These are phyloP conservation scores for Diacronema lutheri DNA, from an alignment of 78 protist genomes.

Conservation along the genomic window DNA sequence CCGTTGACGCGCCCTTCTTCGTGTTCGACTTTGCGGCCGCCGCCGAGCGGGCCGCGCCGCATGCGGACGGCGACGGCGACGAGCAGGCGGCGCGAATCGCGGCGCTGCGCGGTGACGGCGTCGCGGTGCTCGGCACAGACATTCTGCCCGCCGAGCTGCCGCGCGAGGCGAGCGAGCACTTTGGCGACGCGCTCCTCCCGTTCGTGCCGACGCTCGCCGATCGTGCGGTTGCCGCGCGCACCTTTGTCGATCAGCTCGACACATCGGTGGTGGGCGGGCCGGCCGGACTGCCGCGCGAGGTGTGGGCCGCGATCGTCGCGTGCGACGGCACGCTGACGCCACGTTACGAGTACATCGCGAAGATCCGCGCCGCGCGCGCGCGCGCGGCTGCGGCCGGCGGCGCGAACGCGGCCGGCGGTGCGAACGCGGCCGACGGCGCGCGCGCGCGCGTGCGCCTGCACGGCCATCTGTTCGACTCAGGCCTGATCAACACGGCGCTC, in stretches of 20 bases:
- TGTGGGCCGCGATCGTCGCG: constrained; percentile 35
- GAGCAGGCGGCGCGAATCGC: background rate
- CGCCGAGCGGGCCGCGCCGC: background rate
- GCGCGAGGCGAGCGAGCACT: constrained; percentile 74
- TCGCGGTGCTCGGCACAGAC: constrained; percentile 74
- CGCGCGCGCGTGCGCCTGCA: background rate
- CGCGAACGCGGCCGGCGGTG: no score
- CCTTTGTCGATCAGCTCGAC: background rate
- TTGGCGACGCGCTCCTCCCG: constrained; percentile 64
- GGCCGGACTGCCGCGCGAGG: constrained; percentile 21
- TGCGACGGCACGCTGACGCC: constrained; percentile 68
- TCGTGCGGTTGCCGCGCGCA: background rate
- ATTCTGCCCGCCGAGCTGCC: constrained; percentile 92
- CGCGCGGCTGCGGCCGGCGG: background rate
- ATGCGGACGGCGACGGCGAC: no score
- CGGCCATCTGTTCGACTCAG: constrained; percentile 10
- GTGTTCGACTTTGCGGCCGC: constrained; percentile 61
- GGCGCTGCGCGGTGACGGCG: constrained; percentile 58
- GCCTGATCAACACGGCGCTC: constrained; percentile 9
- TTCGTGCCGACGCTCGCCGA: constrained; percentile 44
- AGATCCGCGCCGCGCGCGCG: constrained; percentile 25
- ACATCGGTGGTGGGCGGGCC: constrained; percentile 25
- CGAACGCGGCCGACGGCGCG: background rate
- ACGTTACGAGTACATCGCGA: constrained; percentile 64
- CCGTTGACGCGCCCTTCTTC: constrained; percentile 81